Evolutionary conservation across 179 eudicot species (phyloP), one percentile per base, ranked within the genome.

Genomic region (Carnegiea gigantea): DNA sequence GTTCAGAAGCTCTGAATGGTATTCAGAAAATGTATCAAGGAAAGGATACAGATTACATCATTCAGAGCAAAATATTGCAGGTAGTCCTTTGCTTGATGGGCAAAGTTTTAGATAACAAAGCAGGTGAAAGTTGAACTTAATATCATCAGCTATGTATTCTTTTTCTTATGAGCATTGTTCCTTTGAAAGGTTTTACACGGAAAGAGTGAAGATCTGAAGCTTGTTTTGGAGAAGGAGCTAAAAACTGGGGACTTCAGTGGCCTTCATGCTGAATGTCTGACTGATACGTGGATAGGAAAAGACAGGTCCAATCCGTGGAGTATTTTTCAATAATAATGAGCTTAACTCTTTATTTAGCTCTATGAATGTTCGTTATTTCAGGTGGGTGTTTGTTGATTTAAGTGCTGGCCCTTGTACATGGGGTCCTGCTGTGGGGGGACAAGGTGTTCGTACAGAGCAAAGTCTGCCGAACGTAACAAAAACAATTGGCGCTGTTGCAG

Each of bases 391-490:
- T 82, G 89, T 95, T 82, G 99, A 95, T 88, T 85, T 95, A 83
- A 92, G 88, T 87, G 98, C 99, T 54, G 99, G 99, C 54, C 99
- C 99, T 74, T 94, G 94, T 87, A 88, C 98, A 76, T 95, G 99
- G 99, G 99, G 98, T 21, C 99, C 96, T 76, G 94, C 98, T 53
- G 99, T 95, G 38, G 99, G 99, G 57, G 99, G 98, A 82, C 98
- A 95, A 91, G 99, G 99, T 84, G 99, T 95, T 67, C 99, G 99
- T 51, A 94, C 96, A n/a, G 95, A 95, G 86, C 91, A 87, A 68
- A 95, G 97, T 84, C 83, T 94, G 82, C 99, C 99, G n/a, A 94
- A 92, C 82, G 97, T 95, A 83, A 91, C 88, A 78, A 95, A 90
- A 83, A 92, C 99, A 46, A 91, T 95, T 82, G 99, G 99, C 76